These are phyloP conservation scores for Hypoxylon subgilvum DNA, from an alignment of 495 filamentous ascomycete genomes.

Conservation along the genomic window DNA sequence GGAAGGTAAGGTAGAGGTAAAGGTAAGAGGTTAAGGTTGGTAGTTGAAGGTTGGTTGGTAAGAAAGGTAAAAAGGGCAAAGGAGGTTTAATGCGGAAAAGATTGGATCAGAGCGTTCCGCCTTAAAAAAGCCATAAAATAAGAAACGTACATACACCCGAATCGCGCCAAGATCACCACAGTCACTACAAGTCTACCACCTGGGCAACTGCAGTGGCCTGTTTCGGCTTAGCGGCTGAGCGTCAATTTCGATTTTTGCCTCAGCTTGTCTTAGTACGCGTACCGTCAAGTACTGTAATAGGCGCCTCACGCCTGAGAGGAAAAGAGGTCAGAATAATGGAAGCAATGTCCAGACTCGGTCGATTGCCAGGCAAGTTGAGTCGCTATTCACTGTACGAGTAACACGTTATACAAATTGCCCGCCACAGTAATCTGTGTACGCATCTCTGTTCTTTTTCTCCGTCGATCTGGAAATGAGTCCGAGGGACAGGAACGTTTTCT, in stretches of 20 bases:
- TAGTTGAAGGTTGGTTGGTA: conserved; percentile 37
- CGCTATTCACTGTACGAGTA: background rate
- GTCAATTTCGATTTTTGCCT: conserved; percentile 36
- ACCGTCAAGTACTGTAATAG: background rate
- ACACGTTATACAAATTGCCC: background rate
- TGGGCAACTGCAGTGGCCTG: conserved; percentile 18
- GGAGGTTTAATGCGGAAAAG: conserved; percentile 40
- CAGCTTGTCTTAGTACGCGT: conserved; percentile 17
- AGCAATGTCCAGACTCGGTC: no score
- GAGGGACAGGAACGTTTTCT: conserved; percentile 22
- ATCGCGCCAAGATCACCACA: no score
- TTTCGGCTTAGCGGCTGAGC: conserved; percentile 23
- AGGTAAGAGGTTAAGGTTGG: no score
- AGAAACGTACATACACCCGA: conserved; percentile 37
- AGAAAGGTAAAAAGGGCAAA: conserved; percentile 40
- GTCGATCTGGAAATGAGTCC: conserved; percentile 15
- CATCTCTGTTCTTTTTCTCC: conserved; percentile 10
- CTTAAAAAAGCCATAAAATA: no score
- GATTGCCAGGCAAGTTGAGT: background rate
- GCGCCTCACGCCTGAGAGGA: no score
- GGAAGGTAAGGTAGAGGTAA: conserved; percentile 33
- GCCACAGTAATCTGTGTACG: conserved; percentile 16
- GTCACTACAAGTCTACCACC: no score
- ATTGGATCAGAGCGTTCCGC: conserved; percentile 32
- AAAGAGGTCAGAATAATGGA: no score